These are phyloP conservation scores for Volutella citrinella DNA, from an alignment of 2,329 filamentous ascomycete species.

Conservation along the genomic window DNA sequence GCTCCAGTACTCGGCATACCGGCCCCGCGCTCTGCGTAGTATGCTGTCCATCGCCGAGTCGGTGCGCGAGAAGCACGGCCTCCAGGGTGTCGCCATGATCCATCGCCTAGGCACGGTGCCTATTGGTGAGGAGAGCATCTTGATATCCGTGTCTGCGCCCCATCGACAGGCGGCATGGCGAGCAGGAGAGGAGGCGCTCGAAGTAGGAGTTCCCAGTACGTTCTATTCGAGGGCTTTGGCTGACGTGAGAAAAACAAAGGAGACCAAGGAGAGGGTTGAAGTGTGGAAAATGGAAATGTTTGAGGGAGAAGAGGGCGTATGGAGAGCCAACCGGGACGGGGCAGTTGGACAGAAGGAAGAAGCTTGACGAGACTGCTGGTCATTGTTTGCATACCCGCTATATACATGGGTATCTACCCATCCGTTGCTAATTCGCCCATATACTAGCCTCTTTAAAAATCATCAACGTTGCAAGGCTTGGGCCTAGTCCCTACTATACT, in stretches of 20 bases:
- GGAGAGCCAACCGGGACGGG: conserved; percentile 85
- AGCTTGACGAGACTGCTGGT: conserved; percentile 6
- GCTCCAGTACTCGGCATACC: conserved; percentile 74
- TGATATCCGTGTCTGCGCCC: conserved; percentile 80
- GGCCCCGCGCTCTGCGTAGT: conserved; percentile 64
- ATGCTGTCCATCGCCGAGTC: conserved; percentile 62
- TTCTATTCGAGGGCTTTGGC: no score
- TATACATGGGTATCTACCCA: no score
- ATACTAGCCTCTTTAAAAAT: no score
- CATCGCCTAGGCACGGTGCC: conserved; percentile 85
- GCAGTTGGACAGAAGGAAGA: conserved; percentile 49
- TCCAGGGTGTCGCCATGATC: conserved; percentile 73
- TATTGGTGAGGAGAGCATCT: conserved; percentile 88
- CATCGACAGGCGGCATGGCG: conserved; percentile 84
- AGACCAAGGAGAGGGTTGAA: conserved; percentile 83
- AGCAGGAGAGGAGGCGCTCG: conserved; percentile 85
- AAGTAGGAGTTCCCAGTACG: no score
- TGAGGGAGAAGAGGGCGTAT: conserved; percentile 71
- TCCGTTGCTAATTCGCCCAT: no score
- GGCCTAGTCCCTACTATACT: no score
- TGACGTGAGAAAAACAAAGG: no score
- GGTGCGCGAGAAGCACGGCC: conserved; percentile 57
- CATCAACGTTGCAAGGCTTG: no score
- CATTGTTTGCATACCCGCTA: no score
- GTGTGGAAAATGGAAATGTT: conserved; percentile 96